Evolutionary conservation across 2,329 filamentous ascomycete species (phyloP), one percentile per base, ranked within the genome.

Genomic region (Curvularia sp.): DNA sequence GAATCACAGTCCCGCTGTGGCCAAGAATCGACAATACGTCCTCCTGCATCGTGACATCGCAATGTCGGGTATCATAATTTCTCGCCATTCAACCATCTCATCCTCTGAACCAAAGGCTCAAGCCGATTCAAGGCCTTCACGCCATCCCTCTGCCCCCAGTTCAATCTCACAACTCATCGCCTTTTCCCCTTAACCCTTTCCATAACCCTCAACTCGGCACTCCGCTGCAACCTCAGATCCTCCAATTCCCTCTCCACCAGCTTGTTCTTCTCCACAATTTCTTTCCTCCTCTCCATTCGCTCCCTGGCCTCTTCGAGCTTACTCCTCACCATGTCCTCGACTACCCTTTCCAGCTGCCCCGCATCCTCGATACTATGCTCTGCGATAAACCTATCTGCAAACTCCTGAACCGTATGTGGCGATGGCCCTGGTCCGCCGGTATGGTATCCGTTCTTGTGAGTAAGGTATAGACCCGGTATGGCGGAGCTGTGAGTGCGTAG

Each of bases 351-450:
- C 55, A 82, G 55, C 31, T 77, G 75, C 18, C 70, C 73, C 10
- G 66, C 64, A 53, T 75, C 75, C 30, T 69, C 65, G 22, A 80
- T 71, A 4, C 68, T 65, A 53, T 79, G 67, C 52, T 77, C 72
- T 24, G 61, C 52, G 2, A 81, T 74, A 53, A 82, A 81, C 44
- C 76, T 68, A 42, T 76, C 68, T 2, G 78, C 75, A 62, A 79
- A 82, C 12, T 68, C 69, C 13, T 56, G 43, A 1, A 75, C 66
- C 0, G 76, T 73, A 5, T 67, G 61, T 3, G 77, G 73, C 10
- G 75, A 70, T 0, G 80, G 75, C 0, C 79, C 79, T 0, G 79
- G 79, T 1, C 81, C 81, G n/a, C 81, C 81, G 44, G 81, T 80
- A 28, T 81, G 70, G 44, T 79, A 81, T n/a, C 81, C 81, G 9